A percentile compares a stretch with the other conserved stretches of the same genome.
These are phyloP conservation scores for Cryptococcus sp. DNA, from an alignment of 1,284 basidiomycete genomes.

Conservation along the genomic window DNA sequence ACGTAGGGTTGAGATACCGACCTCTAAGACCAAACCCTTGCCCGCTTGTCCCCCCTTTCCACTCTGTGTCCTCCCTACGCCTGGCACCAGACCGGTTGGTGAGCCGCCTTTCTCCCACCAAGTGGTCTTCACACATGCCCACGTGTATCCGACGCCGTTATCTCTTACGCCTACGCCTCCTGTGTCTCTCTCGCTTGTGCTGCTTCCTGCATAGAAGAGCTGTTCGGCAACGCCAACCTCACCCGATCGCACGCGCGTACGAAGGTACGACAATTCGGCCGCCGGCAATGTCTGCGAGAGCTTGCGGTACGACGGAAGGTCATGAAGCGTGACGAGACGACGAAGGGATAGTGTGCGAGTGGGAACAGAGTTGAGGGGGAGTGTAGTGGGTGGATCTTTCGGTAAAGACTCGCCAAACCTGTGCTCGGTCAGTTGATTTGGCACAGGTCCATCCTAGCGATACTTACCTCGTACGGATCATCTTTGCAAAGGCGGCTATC, in stretches of 20 bases:
- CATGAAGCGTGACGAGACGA: constrained; percentile 68
- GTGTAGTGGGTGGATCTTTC: constrained; percentile 45
- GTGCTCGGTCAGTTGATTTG: neutral
- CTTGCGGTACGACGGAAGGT: constrained; percentile 71
- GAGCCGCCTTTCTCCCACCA: constrained; percentile 70
- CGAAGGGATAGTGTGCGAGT: constrained; percentile 59
- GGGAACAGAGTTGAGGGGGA: constrained; percentile 51
- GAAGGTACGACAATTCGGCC: constrained; percentile 67
- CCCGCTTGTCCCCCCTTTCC: constrained; percentile 31
- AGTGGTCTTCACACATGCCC: constrained; percentile 66
- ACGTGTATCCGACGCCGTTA: constrained; percentile 60
- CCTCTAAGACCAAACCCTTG: constrained; percentile 66
- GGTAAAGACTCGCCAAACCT: constrained; percentile 50
- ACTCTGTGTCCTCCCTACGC: constrained; percentile 40
- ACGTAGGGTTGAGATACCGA: constrained; percentile 75
- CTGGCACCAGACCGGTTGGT: constrained; percentile 49
- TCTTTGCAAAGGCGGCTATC: constrained; percentile 56
- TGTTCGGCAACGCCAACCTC: constrained; percentile 67
- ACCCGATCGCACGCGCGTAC: constrained; percentile 66
- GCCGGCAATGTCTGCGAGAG: constrained; percentile 71
- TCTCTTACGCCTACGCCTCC: constrained; percentile 39
- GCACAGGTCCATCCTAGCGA: neutral
- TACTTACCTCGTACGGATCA: constrained; percentile 51
- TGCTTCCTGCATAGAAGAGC: constrained; percentile 69
- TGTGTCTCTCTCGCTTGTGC: constrained; percentile 38